A percentile compares a stretch with the other conserved stretches of the same genome.
phyloP scores from a whole-genome alignment of 768 basidiomycete genomes.

The Termitomyces sp. region DNA sequence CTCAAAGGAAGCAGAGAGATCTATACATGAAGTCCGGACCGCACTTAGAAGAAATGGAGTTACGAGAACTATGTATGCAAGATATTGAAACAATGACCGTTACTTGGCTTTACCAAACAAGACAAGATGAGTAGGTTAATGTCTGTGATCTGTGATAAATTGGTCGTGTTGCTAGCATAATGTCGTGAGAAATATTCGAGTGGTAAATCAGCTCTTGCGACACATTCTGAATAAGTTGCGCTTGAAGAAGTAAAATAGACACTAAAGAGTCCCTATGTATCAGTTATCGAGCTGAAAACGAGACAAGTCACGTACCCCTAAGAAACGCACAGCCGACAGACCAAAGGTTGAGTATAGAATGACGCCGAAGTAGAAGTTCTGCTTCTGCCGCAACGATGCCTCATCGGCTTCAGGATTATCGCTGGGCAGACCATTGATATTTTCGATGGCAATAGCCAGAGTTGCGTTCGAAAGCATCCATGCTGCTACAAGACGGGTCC shows the following conservation, averaged over 20 bases:
- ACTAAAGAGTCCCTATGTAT: conserved; percentile 41
- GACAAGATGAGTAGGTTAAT: conserved; percentile 8
- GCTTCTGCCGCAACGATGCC: conserved; percentile 35
- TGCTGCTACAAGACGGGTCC: conserved; percentile 77
- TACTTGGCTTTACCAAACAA: not conserved
- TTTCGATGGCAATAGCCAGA: conserved; percentile 74
- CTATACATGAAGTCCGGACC: not conserved
- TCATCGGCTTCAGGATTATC: conserved; percentile 36
- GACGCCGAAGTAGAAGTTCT: conserved; percentile 65
- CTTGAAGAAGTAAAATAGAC: conserved; percentile 79
- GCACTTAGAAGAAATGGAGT: not conserved
- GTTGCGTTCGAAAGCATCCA: conserved; percentile 77
- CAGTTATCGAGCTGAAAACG: not conserved
- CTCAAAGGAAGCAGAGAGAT: conserved; percentile 1
- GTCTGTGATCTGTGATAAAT: not conserved
- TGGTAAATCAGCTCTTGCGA: conserved; percentile 55
- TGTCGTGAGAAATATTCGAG: not conserved
- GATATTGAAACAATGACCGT: not conserved
- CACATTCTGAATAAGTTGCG: conserved; percentile 81
- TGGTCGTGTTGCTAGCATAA: conserved; percentile 7
- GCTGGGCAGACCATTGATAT: conserved; percentile 59
- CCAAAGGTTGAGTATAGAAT: conserved; percentile 80
- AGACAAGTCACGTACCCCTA: conserved; percentile 53
- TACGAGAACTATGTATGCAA: not conserved
- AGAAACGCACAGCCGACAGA: conserved; percentile 69